Evolutionary conservation across 768 basidiomycete genomes (phyloP).

Genomic region (Lepiota brunneoincarnata): DNA sequence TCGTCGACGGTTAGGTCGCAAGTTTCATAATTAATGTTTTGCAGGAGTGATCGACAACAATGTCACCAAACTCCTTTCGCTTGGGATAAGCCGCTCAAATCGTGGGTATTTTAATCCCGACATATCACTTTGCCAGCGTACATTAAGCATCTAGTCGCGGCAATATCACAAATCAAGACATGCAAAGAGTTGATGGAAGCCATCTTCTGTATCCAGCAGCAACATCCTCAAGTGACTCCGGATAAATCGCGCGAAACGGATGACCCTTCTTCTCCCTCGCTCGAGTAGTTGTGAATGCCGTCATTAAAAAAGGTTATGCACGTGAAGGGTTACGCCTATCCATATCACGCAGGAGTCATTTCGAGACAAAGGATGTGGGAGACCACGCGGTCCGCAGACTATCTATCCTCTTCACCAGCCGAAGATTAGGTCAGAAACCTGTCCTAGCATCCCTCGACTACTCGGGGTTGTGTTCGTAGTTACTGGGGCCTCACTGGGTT

Average conservation of each 20-base stretch:
- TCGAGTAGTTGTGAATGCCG: background rate
- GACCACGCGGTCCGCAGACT: background rate
- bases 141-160: background rate
- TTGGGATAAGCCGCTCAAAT: slow-evolving; percentile 4
- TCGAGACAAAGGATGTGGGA: no score
- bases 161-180: background rate
- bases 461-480: slow-evolving; percentile 29
- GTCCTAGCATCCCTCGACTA: slow-evolving; percentile 63
- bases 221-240: background rate
- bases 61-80: background rate
- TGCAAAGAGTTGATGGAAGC: background rate
- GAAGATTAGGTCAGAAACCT: slow-evolving; percentile 78
- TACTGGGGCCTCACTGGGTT: slow-evolving; percentile 13
- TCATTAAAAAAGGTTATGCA: no score
- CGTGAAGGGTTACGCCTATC: no score
- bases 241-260: background rate
- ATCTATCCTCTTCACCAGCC: slow-evolving; percentile 60
- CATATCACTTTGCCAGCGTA: background rate
- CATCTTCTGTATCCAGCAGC: background rate
- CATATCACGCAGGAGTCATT: background rate
- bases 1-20: no score
- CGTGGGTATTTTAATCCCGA: slow-evolving; percentile 3
- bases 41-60: background rate
- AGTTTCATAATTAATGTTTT: background rate
- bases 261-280: background rate